Base-by-base conservation (phyloP, 2,329 filamentous ascomycete species). In the Cladosporium sp. region DNA sequence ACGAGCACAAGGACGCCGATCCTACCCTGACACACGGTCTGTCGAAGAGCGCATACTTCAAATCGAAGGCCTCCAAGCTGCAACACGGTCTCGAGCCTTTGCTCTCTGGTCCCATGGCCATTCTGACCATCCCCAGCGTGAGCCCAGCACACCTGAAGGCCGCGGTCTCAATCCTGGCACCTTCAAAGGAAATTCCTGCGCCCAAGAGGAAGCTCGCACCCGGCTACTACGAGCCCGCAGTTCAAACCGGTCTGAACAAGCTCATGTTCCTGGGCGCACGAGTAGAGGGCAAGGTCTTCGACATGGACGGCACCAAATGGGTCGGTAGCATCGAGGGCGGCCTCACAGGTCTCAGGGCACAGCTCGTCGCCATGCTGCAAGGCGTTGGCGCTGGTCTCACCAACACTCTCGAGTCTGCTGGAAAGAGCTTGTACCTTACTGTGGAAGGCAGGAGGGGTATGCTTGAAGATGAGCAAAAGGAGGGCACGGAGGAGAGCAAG, bases 231-330 rank as follows among this genome's bases (percentile, higher is more conserved):
- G 94, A 97, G 65, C 84, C 87, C 0, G 78, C 84, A 1, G 91
- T 94, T 64, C 93, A 97, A 79, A 86, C 82, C 69, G 95, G 91
- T 8, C 77, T 99, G 71, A 88, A 92, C 74, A 99, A 99, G 81
- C 80, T 99, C 69, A 83, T 96, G 77, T 80, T 99, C 37, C 81
- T 99, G 16, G 95, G 93, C 62, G 93, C 93, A 16, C 85, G 95
- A 61, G 86, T 97, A 33, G 95, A 99, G 75, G 91, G 91, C 68
- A 89, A 88, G 77, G 87, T 92, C 35, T 93, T 97, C 73, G 93
- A 97, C 75, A 79, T 86, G 56, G 88, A 89, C 12, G 90, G 91
- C 64, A 83, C 84, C 31, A 87, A 84, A 73, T 91, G 89, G 89
- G 84, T 89, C 53, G 86, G 92, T 65, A 85, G 89, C 40, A 96